Evolutionary conservation across 257 asterid species (phyloP).

Genomic region (Ilex aquifolium): DNA sequence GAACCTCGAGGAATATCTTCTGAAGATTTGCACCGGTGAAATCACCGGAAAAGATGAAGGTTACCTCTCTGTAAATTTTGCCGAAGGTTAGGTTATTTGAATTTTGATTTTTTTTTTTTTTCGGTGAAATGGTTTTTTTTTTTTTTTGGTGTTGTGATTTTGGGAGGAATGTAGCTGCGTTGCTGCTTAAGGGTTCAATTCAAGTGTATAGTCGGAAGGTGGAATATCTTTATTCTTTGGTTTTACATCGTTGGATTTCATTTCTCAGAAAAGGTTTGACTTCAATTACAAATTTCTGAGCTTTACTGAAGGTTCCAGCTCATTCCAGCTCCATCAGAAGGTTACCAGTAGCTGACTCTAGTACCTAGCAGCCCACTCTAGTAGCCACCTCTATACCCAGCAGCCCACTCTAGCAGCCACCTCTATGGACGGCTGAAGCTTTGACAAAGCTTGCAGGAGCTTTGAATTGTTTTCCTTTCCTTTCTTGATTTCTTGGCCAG

Average conservation of each 20-base stretch:
- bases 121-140: not conserved
- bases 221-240: slow-evolving; percentile 84
- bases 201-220: slow-evolving; percentile 98
- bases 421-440: no score
- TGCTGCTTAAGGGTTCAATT: slow-evolving; percentile 95
- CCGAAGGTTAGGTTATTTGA: slow-evolving; percentile 54
- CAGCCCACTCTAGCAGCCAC: no score
- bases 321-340: no score
- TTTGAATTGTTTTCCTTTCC: no score
- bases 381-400: no score
- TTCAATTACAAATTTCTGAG: not conserved
- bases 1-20: slow-evolving; percentile 77
- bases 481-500: no score
- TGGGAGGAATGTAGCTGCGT: slow-evolving; percentile 62
- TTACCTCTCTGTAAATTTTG: slow-evolving; percentile 55
- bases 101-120: not conserved
- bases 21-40: slow-evolving; percentile 83
- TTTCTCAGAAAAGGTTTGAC: slow-evolving; percentile 78
- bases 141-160: not conserved
- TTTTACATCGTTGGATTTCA: slow-evolving; percentile 76
- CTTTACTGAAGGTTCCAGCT: no score
- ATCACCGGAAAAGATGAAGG: slow-evolving; percentile 44
- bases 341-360: no score
- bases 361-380: no score
- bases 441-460: no score